Evolutionary conservation across 2,329 filamentous ascomycete species (phyloP).

Genomic region (Sclerotinia glacialis): DNA sequence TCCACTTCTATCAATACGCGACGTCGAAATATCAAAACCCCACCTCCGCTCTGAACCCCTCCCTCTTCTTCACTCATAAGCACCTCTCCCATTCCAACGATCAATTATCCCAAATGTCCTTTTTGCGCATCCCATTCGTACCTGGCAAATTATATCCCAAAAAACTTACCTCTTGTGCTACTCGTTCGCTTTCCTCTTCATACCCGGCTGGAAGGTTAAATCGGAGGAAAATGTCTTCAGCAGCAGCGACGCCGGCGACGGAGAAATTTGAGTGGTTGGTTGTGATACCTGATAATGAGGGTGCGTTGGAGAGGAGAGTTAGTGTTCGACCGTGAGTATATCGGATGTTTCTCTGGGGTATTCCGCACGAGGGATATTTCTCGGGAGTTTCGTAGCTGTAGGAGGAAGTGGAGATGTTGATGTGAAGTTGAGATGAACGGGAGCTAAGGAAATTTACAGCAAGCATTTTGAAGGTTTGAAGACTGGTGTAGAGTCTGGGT

Average conservation of each 20-base stretch:
- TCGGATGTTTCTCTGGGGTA: not conserved
- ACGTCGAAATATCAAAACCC: conserved; percentile 11
- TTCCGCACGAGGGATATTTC: not conserved
- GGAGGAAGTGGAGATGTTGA: not conserved
- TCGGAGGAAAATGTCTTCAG: conserved; percentile 17
- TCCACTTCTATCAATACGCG: not conserved
- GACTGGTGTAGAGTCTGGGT: conserved; percentile 50
- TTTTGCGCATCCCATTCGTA: conserved; percentile 1
- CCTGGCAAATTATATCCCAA: not conserved
- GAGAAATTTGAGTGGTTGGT: conserved; percentile 64
- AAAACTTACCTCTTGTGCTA: not conserved
- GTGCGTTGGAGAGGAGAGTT: conserved; percentile 57
- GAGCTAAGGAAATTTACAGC: conserved; percentile 20
- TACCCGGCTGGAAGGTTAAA: not conserved
- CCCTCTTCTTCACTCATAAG: not conserved
- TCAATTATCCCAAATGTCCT: conserved; percentile 5
- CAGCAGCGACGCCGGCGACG: conserved; percentile 37
- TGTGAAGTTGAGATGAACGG: not conserved
- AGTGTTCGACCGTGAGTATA: conserved; percentile 56
- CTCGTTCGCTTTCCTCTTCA: not conserved
- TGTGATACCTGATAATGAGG: conserved; percentile 65
- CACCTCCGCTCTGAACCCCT: not conserved
- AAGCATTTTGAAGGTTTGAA: conserved; percentile 47
- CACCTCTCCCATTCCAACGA: not conserved
- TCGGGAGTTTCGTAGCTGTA: not conserved